Evolutionary conservation across 2,329 filamentous ascomycete species (phyloP), one percentile per base, ranked within the genome.

Genomic region (Alternaria dauci): DNA sequence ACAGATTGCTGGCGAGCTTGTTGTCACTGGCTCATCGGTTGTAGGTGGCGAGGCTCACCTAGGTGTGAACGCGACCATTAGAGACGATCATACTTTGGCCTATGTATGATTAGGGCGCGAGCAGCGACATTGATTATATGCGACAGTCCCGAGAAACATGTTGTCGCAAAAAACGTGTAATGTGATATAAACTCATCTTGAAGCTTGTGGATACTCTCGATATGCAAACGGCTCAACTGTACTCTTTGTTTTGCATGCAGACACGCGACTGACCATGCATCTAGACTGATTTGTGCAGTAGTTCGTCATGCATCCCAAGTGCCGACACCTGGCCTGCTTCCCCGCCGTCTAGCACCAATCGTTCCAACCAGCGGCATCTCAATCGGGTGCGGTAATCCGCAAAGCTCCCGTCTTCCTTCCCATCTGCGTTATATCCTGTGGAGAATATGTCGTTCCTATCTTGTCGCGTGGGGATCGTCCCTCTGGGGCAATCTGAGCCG

Each of bases 21-120:
- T 89, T 38, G 90, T 90, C 4, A 84, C 84, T 34, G 93, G 93
- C 1, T 91, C 92, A 12, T 88, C 88, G 44, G 92, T 96, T 14
- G 87, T 88, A 52, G 90, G 89, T 42, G 85, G 84, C 7, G 87
- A 91, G 77, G 86, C 86, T 0, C 82, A 83, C 7, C 77, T 94
- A 28, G 88, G 89, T 5, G 83, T 90, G 11, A 79, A 85, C 50
- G 92, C 87, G 38, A 87, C 79, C 57, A 88, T 95, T 69, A 83
- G 87, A 48, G 84, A 89, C 44, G 92, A 96, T 76, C 88, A 91
- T 74, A 94, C 91, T 2, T 76, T 96, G 71, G 85, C 89, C 34
- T 87, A 79, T 68, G 63, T 77, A 16, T 80, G 67, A 62, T 52
- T 47, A 54, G 41, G 23, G 38, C 23, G 39, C 12, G 30, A 14